Conservation (phyloP, 768 basidiomycete species). For the Auriscalpium vulgare region DNA sequence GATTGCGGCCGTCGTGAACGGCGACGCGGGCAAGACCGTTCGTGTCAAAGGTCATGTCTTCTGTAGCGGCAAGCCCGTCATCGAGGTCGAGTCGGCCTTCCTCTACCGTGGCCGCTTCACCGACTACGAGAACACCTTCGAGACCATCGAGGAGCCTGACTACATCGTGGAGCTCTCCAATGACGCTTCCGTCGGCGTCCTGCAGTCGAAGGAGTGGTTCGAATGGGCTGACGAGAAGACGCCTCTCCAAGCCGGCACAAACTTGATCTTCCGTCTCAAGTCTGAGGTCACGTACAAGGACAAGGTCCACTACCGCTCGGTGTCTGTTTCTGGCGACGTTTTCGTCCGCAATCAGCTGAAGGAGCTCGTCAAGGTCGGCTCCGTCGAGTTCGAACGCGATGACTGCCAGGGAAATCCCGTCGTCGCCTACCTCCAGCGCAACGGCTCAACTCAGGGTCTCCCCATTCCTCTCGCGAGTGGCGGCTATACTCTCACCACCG, state of each 20-base stretch:
- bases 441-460: slow-evolving; percentile 74
- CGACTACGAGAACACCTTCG: slow-evolving; percentile 96
- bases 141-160: slow-evolving; percentile 83
- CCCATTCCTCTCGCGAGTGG: slow-evolving; percentile 73
- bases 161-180: slow-evolving; percentile 70
- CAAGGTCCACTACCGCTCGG: slow-evolving; percentile 73
- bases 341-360: slow-evolving; percentile 87
- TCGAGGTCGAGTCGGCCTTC: slow-evolving; percentile 93
- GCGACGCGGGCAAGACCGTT: slow-evolving; percentile 88
- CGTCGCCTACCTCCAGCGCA: slow-evolving; percentile 84
- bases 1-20: slow-evolving; percentile 85
- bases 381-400: slow-evolving; percentile 79
- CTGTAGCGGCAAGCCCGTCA: slow-evolving; percentile 70
- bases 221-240: slow-evolving; percentile 82
- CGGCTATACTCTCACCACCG: slow-evolving; percentile 74
- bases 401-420: slow-evolving; percentile 92
- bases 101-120: slow-evolving; percentile 91
- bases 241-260: slow-evolving; percentile 72
- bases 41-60: slow-evolving; percentile 80
- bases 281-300: slow-evolving; percentile 89
- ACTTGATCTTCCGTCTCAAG: slow-evolving; percentile 83
- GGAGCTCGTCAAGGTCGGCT: slow-evolving; percentile 80
- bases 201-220: slow-evolving; percentile 97
- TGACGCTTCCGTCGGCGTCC: slow-evolving; percentile 80
- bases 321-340: slow-evolving; percentile 77